These are phyloP conservation scores for Yamadazyma sp. DNA, from an alignment of 805 yeast genomes.

Conservation along the genomic window DNA sequence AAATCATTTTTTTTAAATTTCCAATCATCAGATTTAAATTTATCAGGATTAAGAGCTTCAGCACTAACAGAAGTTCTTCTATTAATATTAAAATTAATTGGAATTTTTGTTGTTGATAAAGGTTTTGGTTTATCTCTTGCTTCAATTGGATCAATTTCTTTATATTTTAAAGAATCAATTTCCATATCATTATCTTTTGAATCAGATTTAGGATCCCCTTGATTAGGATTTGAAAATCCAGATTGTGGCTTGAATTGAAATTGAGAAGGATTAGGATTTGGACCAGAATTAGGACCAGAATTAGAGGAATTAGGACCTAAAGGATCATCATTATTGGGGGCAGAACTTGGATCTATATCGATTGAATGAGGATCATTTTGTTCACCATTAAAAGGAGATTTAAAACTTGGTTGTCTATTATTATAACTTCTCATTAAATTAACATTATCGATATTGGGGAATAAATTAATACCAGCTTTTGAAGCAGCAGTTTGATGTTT, in stretches of 20 bases:
- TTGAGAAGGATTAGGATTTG: slow-evolving; percentile 7
- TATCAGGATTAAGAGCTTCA: slow-evolving; percentile 77
- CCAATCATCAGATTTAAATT: slow-evolving; percentile 66
- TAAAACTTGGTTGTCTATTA: slow-evolving; percentile 47
- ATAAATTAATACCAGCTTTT: slow-evolving; percentile 49
- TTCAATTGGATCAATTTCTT: slow-evolving; percentile 9
- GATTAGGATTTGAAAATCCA: background rate
- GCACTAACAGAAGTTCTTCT: slow-evolving; percentile 91
- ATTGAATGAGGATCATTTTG: slow-evolving; percentile 62
- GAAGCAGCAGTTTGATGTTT: slow-evolving; percentile 46
- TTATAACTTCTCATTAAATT: slow-evolving; percentile 25
- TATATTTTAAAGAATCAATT: too few relatives aligned
- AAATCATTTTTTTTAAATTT: slow-evolving; percentile 67
- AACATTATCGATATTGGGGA: slow-evolving; percentile 35
- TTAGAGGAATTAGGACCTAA: slow-evolving; percentile 26
- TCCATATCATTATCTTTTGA: slow-evolving; percentile 2
- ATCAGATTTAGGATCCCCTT: background rate
- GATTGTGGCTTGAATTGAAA: background rate
- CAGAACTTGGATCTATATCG: slow-evolving; percentile 3
- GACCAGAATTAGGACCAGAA: slow-evolving; percentile 6
- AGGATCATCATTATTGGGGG: background rate
- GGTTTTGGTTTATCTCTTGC: slow-evolving; percentile 14
- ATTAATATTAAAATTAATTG: slow-evolving; percentile 66
- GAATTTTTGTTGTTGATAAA: slow-evolving; percentile 30
- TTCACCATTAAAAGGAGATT: slow-evolving; percentile 49